Evolutionary conservation across 2,329 filamentous ascomycete genomes (phyloP).

Genomic region (Orbilia brochopaga): DNA sequence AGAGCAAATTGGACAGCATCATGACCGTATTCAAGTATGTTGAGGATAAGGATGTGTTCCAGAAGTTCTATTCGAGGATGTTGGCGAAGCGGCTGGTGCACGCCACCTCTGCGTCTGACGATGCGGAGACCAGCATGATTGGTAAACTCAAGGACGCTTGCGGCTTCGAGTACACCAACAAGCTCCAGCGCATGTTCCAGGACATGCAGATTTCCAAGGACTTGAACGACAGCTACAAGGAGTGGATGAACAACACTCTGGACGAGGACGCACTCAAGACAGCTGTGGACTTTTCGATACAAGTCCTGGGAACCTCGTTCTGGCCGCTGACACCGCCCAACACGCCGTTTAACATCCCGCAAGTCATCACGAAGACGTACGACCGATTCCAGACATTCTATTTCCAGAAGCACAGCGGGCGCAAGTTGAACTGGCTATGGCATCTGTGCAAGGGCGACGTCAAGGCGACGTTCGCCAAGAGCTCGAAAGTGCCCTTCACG

Average conservation of each 20-base stretch:
- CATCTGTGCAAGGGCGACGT: constrained; percentile 97
- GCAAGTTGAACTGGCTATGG: constrained; percentile 98
- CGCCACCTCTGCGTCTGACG: constrained; percentile 91
- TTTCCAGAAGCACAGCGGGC: constrained; percentile 92
- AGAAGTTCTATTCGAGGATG: constrained; percentile 98
- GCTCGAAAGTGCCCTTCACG: constrained; percentile 86
- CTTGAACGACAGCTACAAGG: constrained; percentile 85
- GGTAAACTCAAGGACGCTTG: constrained; percentile 98
- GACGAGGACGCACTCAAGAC: constrained; percentile 72
- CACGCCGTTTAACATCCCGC: constrained; percentile 85
- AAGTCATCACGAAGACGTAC: constrained; percentile 82
- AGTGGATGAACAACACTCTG: constrained; percentile 70
- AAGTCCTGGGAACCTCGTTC: constrained; percentile 93
- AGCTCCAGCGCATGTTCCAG: constrained; percentile 99
- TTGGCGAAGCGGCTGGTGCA: constrained; percentile 92
- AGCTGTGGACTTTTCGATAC: constrained; percentile 82
- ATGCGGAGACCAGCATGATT: constrained; percentile 99
- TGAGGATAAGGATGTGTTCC: constrained; percentile 99
- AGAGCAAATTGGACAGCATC: constrained; percentile 84
- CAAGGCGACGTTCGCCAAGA: constrained; percentile 89
- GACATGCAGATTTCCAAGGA: constrained; percentile 99
- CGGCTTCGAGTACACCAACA: constrained; percentile 99
- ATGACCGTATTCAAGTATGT: constrained; percentile 99
- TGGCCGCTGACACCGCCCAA: constrained; percentile 89
- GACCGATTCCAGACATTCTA: constrained; percentile 92